Conservation (phyloP, 106 monocot genomes). For the Dactylorhiza incarnata region DNA sequence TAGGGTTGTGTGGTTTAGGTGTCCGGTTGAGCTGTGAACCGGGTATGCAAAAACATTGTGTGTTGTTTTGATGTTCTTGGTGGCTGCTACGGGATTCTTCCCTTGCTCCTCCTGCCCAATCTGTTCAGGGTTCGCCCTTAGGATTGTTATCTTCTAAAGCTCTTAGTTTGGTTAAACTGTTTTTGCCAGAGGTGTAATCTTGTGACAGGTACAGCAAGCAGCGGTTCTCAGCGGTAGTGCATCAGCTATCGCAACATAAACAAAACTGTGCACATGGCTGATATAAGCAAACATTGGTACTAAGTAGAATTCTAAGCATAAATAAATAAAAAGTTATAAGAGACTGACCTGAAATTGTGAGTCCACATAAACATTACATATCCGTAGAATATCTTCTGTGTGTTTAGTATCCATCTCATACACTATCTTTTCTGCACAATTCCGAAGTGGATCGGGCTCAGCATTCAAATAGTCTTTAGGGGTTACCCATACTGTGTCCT, state of each 20-base stretch:
- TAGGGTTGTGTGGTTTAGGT: too few species aligned
- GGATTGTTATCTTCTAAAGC: too few species aligned
- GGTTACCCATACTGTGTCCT: slow-evolving; percentile 71
- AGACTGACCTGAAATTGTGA: slow-evolving; percentile 61
- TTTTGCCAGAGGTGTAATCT: too few species aligned
- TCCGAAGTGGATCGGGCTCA: slow-evolving; percentile 77
- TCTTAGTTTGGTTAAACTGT: too few species aligned
- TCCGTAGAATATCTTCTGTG: slow-evolving; percentile 68
- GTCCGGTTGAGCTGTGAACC: too few species aligned
- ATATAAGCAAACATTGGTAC: not conserved
- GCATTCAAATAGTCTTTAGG: slow-evolving; percentile 60
- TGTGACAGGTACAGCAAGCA: too few species aligned
- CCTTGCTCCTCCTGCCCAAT: too few species aligned
- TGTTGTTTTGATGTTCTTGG: too few species aligned
- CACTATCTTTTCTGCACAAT: slow-evolving; percentile 72
- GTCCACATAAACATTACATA: slow-evolving; percentile 68
- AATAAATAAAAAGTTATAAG: not conserved
- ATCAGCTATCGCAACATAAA: not conserved
- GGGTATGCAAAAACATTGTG: too few species aligned
- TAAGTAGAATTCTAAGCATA: not conserved
- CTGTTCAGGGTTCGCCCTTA: too few species aligned
- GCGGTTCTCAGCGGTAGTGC: too few species aligned
- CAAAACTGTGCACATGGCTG: not conserved
- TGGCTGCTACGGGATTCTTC: too few species aligned
- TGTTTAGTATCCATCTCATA: slow-evolving; percentile 74